Base-by-base conservation (phyloP, 257 asterid genomes). In the Echium plantagineum region DNA sequence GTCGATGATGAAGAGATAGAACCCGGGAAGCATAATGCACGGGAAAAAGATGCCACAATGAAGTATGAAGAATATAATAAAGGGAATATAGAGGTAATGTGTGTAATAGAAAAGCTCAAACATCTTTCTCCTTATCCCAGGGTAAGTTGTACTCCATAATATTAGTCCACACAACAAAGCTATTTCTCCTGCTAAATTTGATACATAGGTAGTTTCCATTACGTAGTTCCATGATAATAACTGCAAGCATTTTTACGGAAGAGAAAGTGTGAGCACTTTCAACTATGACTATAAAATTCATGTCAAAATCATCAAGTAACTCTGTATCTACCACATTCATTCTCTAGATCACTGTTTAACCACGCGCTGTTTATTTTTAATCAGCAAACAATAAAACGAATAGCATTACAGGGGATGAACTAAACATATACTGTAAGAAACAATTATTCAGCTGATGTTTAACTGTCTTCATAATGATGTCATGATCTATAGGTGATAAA, bases 141-240 rank as follows among this genome's bases (percentile, higher is more conserved):
- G 87, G 72, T 76, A 82, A 26, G 89, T 69, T 52, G 97, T 75
- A 0, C 72, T 65, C 98, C 98, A 91, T 38, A 91, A 49, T 6
- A 69, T 66, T 70, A 91, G 58, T 66, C 95, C 98, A 73, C 74
- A 66, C 31, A 91, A 1, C 61, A 91, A 48, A 47, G 86, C 73
- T 0, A 91, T 75, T 68, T 91, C 98, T 66, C 98, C 98, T 9
- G 98, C 87, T 73, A 91, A 66, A 73, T 90, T 87, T 70, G 96
- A 82, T 35, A 85, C 93, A 70, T 90, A 83, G 7, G 72, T 72
- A 15, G 22, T 58, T 21, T 72, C 77, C 77, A 71, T 64, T 80
- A 82, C 58, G 10, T 78, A 89, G 59, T 84, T 91, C 98, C 98
- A 90, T 75, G 72, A 73, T 46, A 87, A 52, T 79, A 83, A 75